Base-by-base conservation (phyloP, 495 filamentous ascomycete species). In the Xanthoparmelia taractica region DNA sequence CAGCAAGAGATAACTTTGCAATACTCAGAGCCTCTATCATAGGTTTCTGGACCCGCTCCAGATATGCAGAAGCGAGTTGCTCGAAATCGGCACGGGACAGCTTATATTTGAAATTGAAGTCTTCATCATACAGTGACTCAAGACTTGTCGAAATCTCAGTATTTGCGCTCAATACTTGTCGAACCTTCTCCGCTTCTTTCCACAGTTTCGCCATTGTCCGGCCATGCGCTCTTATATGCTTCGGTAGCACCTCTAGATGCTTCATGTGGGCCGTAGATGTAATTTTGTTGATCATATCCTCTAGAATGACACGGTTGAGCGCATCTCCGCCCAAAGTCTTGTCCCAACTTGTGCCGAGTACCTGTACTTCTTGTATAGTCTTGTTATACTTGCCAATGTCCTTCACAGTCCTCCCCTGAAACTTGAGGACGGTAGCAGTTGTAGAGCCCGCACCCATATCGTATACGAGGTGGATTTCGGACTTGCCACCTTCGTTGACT, bases 401-500 rank as follows among this genome's bases (percentile, higher is more conserved):
- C 78, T 97, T 99, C 56, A 97, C 89, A 8, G 80, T 87, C 67
- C 85, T 84, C 70, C 88, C 89, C 72, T 96, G 92, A 78, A 97
- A 96, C 68, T 84, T 87, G 72, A 99, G 71, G 23, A 99, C 79
- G 11, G 92, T 95, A n/a, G 93, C 94, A 63, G 91, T 96, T 20
- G 95, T 90, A n/a, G 91, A 96, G 12, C 94, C 94, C 69, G 94
- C 94, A 63, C 94, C 94, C 92, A 97, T 97, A 69, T 99, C 95
- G 68, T 91, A 97, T 23, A 99, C 84, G 70, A 99, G 79, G 71
- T 99, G 91, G 69, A 88, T 83, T 73, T 99, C 94, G 5, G 94
- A 89, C 78, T 90, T 92, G 67, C 85, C 87, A 54, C 91, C 92
- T 61, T 93, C 86, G 48, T 82, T 88, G 43, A 95, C 77, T 65